These are phyloP conservation scores for Solanum hybrid DNA, from an alignment of 305 asterid species.

Conservation along the genomic window DNA sequence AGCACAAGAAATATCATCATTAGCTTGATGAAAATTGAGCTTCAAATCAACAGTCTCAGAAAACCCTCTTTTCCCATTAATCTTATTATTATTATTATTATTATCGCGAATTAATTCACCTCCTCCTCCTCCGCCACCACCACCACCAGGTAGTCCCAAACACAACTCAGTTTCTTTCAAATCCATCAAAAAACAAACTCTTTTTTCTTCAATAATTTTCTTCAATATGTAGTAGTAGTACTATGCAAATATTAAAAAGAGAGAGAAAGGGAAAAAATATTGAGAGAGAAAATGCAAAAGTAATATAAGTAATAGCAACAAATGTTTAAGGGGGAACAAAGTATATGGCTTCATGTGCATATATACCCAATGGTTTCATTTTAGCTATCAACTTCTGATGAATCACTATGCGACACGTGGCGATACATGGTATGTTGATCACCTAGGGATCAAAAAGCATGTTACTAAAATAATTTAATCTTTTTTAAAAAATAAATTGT, in stretches of 20 bases:
- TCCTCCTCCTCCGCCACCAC: neutral
- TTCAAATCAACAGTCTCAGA: conserved; percentile 84
- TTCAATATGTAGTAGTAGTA: neutral
- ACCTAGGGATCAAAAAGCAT: conserved; percentile 26
- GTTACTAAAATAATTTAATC: conserved; percentile 16
- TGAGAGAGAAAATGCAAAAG: conserved; percentile 13
- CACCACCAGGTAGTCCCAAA: conserved; percentile 80
- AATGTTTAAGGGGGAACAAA: conserved; percentile 14
- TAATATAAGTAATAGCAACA: neutral
- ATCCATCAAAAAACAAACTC: conserved; percentile 19
- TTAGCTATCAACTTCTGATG: conserved; percentile 16
- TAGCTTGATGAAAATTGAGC: conserved; percentile 62
- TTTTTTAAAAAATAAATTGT: neutral
- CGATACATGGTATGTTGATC: conserved; percentile 21
- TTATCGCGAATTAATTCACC: conserved; percentile 3
- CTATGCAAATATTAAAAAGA: neutral
- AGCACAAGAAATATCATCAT: conserved; percentile 19
- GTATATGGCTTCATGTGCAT: conserved; percentile 23
- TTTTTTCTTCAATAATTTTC: neutral
- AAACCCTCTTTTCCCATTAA: conserved; percentile 69
- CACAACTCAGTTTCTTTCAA: conserved; percentile 73
- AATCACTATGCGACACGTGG: conserved; percentile 24
- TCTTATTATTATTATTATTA: conserved; percentile 11
- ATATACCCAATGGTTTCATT: conserved; percentile 20
- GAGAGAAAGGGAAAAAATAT: conserved; percentile 2